These are phyloP conservation scores for Naegleria lovaniensis DNA, from an alignment of 208 protist species.

Conservation along the genomic window DNA sequence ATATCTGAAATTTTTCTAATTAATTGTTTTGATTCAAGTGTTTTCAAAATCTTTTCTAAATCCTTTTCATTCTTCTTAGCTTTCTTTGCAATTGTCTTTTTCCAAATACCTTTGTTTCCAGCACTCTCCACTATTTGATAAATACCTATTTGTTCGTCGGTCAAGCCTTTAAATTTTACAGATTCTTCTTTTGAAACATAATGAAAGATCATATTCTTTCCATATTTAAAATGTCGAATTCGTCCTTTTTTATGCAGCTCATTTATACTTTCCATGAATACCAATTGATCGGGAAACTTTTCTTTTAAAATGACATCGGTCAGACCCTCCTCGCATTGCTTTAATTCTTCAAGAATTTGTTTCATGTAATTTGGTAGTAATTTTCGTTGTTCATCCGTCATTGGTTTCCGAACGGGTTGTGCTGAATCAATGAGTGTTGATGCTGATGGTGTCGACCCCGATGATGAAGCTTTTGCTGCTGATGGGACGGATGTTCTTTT, in stretches of 20 bases:
- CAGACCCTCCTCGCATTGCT: not conserved
- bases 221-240: not conserved
- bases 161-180: slow-evolving; percentile 38
- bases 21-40: slow-evolving; percentile 51
- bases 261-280: slow-evolving; percentile 13
- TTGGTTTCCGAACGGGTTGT: not conserved
- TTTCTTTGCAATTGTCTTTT: slow-evolving; percentile 42
- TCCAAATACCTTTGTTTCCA: slow-evolving; percentile 50
- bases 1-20: slow-evolving; percentile 52
- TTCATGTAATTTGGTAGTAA: not conserved
- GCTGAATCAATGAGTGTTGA: not conserved
- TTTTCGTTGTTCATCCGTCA: not conserved
- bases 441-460: not conserved
- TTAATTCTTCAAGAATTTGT: not conserved
- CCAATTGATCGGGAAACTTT: not conserved
- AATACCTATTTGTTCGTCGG: slow-evolving; percentile 39
- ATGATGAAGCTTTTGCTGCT: not conserved
- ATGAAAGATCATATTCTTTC: not conserved
- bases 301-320: not conserved
- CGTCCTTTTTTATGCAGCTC: not conserved
- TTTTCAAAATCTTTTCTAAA: slow-evolving; percentile 52
- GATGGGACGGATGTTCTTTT: not conserved
- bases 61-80: slow-evolving; percentile 47
- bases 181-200: slow-evolving; percentile 17
- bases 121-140: slow-evolving; percentile 38